Percentiles rank a stretch among this genome's conserved stretches.
Conservation (phyloP, 306 rosid genomes). For the Lupinus albus region DNA sequence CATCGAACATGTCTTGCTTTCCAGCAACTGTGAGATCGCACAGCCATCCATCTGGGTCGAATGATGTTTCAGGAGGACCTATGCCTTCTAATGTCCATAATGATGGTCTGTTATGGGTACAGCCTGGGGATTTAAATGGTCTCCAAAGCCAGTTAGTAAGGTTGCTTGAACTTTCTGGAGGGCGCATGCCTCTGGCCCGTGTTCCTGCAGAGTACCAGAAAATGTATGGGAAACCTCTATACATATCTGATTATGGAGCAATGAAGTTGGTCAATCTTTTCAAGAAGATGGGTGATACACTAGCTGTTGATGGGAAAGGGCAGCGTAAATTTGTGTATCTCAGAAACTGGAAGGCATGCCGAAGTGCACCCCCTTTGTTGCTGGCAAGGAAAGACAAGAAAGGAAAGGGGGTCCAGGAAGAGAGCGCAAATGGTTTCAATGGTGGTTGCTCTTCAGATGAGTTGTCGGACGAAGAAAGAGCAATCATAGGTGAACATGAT, state of each 20-base stretch:
- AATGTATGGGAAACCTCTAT: constrained; percentile 71
- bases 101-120: constrained; percentile 69
- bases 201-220: constrained; percentile 81
- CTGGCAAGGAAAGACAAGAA: constrained; percentile 69
- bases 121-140: constrained; percentile 90
- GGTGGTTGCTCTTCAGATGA: constrained; percentile 79
- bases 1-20: constrained; percentile 46
- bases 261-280: constrained; percentile 77
- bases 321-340: constrained; percentile 65
- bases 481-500: constrained; percentile 58
- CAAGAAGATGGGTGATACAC: constrained; percentile 76
- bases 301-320: constrained; percentile 78
- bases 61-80: constrained; percentile 64
- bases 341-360: constrained; percentile 66
- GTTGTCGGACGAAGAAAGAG: constrained; percentile 87
- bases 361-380: constrained; percentile 75
- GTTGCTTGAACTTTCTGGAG: constrained; percentile 81
- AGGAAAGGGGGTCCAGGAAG: constrained; percentile 75
- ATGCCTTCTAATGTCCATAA: constrained; percentile 50
- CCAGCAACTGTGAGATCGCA: constrained; percentile 61
- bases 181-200: constrained; percentile 65
- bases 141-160: constrained; percentile 73
- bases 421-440: constrained; percentile 44
- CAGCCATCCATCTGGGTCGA: constrained; percentile 73
- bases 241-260: constrained; percentile 69